Base-by-base conservation (phyloP, 352 stramenopile species). In the Pythium volutum region DNA sequence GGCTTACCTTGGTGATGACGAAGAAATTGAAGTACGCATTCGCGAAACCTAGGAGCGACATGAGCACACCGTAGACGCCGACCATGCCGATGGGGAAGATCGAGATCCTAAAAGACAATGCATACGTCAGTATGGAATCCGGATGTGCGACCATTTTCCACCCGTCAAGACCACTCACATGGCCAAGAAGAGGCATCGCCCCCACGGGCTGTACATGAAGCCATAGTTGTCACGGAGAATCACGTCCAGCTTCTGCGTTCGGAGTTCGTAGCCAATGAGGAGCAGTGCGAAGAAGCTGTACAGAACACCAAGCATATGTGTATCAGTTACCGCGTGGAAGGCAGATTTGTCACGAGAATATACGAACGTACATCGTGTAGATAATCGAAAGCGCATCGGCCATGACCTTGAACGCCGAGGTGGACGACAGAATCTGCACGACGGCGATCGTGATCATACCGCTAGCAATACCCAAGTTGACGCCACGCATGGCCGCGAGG, bases 11-110 rank as follows among this genome's bases (percentile, higher is more conserved):
- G 67, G 75, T 93, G 75, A 95, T 95, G 61, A 93, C 85, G 66
- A 87, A 95, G 70, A 87, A 95, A 73, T 95, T 95, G 63, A 95
- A 93, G 72, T 93, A 93, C n/a, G 83, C 84, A 60, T 96, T 93
- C 46, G 76, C 59, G 48, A 94, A 96, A 26, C 84, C 87, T 36
- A 70, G 38, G 25, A 96, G 69, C 55, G 84, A 89, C 59, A 93
- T 77, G 12, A 94, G 67, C 51, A 91, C 71, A 45, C 87, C 87
- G 69, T 96, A 93, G 25, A 88, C 38, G 43, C 80, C 77, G 41
- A 88, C 84, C 83, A 93, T 93, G 56, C 87, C 87, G 49, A 96
- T 83, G 34, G 87, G 83, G 67, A 96, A 96, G 66, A 96, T 94
- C 23, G 87, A 96, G 54, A 93, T 93, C 83, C 82, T 92, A 49